Evolutionary conservation across 1,139 yeast species (phyloP), one percentile per base, ranked within the genome.

Genomic region (Magnusiomyces paraingens): DNA sequence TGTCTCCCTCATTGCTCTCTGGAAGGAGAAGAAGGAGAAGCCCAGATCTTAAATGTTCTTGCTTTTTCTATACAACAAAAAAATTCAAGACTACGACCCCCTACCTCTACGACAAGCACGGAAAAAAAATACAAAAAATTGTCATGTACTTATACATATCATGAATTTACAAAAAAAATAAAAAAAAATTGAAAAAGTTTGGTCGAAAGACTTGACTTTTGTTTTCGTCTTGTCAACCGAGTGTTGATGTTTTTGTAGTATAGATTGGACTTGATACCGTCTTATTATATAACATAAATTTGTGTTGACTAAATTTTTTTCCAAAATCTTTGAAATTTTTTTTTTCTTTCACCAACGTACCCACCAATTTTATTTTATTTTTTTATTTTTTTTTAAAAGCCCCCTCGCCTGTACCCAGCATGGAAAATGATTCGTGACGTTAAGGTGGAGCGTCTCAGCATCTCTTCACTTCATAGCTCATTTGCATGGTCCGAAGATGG

Each of bases 21-120:
- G 97, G 98, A 93, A 91, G 85, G 99, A 94, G 85, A 94, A 94
- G 98, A 93, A 93, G 89, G 99, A 94, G 85, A 94, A 94, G 91
- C 99, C 99, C 83, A 90, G 98, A 85, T 90, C 98, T 76, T 91
- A 88, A 81, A 46, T 32, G 32, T 8, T 26, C 32, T 26, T 26
- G 32, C 32, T 26, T 26, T 26, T 26, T 26, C 32, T 26, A 26
- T 26, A 4, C 32, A 26, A n/a, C n/a, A n/a, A n/a, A n/a, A 26
- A 26, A 26, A 48, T 26, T 38, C 41, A 14, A 20, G n/a, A 36
- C 47, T 44, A 26, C 47, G 32, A 10, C 47, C 47, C 26, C 11
- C 18, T 26, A 11, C 14, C 18, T 26, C 46, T 17, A 43, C 46
- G 22, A 43, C 21, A 43, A 21, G 14, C 47, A 44, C 17, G 20